Conservation (phyloP, 2,329 filamentous ascomycete species). For the Calycina herbarum region DNA sequence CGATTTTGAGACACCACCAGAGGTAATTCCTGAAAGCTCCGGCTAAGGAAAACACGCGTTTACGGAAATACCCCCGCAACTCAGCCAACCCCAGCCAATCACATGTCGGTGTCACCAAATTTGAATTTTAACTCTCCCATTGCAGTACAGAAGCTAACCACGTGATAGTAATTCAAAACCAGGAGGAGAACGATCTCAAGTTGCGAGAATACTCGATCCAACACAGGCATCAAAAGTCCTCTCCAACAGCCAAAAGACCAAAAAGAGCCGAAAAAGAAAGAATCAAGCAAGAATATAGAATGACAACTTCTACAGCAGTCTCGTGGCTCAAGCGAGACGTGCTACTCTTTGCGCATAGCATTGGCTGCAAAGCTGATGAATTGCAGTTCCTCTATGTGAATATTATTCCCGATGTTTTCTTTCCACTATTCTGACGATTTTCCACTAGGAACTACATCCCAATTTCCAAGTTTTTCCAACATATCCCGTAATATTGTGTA, state of each 20-base stretch:
- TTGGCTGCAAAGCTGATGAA: conserved; percentile 13
- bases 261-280: not conserved
- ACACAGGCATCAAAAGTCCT: too few species aligned
- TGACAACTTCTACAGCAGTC: conserved; percentile 11
- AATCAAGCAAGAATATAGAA: not conserved
- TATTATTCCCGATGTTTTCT: not conserved
- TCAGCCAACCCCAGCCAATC: too few species aligned
- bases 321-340: conserved; percentile 12
- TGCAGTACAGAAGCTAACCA: too few species aligned
- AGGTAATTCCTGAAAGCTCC: not conserved
- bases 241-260: not conserved
- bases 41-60: not conserved
- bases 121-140: too few species aligned
- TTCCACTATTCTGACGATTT: not conserved
- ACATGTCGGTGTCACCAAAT: too few species aligned
- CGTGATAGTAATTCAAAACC: too few species aligned
- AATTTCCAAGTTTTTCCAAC: conserved; percentile 14
- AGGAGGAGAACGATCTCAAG: too few species aligned
- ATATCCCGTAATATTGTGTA: conserved; percentile 15
- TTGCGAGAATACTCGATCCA: too few species aligned
- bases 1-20: not conserved
- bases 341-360: conserved; percentile 12
- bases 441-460: conserved; percentile 11
- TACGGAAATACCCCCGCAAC: not conserved
- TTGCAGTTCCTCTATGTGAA: conserved; percentile 15